Base-by-base conservation (phyloP, 768 basidiomycete species). In the Lentinula raphanica region DNA sequence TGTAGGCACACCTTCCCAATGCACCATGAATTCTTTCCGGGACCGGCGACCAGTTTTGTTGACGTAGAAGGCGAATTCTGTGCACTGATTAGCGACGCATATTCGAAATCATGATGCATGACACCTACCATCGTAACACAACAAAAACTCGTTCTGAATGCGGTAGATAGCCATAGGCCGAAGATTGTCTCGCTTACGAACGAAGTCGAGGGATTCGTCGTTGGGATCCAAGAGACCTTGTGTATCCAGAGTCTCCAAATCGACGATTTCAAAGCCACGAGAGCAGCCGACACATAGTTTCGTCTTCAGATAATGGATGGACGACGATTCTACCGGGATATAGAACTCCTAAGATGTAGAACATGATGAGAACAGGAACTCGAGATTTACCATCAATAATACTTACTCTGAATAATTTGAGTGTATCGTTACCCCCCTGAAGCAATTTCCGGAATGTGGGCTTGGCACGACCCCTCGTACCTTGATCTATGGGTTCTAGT, bases 11-110 rank as follows among this genome's bases (percentile, higher is more conserved):
- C 97, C 97, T 72, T 98, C 96, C 97, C 97, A 99, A 62, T 91
- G 81, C 13, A 98, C 92, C 82, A 95, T 92, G 78, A 98, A 98
- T 58, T 92, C 87, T 61, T 84, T 88, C 54, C 92, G 78, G 49
- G 95, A 92, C 60, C 94, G 79, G 76, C 93, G 90, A 2, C 97
- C 97, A 61, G 87, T 95, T 77, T 92, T 93, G 73, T 98, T 96
- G 63, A 99, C 94, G 71, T 98, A 98, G 69, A 99, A 98, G 0
- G 97, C 97, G 69, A 98, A 99, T 74, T 98, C 97, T 97, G 64
- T 35, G 54, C 5, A 44, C 19, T 8, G 2, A n/a, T 13, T 8
- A 21, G 27, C 50, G 31, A 23, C 17, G n/a, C n/a, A n/a, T n/a
- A n/a, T n/a, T n/a, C n/a, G n/a, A 27, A 39, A 15, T 51, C 8